Evolutionary conservation across 495 filamentous ascomycete genomes (phyloP).

Genomic region (Aspergillus leporis): DNA sequence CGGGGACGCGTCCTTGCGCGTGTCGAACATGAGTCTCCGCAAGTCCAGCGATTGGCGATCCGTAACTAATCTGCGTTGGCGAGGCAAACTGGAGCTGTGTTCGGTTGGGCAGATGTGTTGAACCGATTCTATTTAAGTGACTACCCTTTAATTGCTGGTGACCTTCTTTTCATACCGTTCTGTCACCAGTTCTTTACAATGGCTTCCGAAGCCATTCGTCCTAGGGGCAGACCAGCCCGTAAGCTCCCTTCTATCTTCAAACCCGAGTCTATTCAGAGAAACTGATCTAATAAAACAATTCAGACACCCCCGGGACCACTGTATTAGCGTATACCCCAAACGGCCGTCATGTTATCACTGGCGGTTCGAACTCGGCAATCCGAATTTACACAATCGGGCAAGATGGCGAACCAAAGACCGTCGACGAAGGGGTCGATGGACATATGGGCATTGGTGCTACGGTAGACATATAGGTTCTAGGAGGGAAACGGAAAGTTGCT

Average conservation of each 20-base stretch:
- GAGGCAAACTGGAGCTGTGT: background rate
- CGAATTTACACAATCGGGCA: constrained; percentile 87
- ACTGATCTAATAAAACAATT: background rate
- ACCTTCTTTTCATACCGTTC: background rate
- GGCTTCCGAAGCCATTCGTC: constrained; percentile 42
- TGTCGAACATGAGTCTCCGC: constrained; percentile 30
- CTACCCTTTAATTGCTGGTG: background rate
- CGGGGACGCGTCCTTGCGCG: constrained; percentile 27
- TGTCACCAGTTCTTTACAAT: constrained; percentile 22
- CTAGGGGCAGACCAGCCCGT: constrained; percentile 49
- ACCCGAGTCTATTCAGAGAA: background rate
- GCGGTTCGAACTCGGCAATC: constrained; percentile 85
- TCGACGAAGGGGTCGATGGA: constrained; percentile 83
- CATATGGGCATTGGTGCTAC: constrained; percentile 75
- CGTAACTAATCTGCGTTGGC: too few relatives aligned
- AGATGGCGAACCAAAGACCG: constrained; percentile 84
- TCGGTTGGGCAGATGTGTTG: background rate
- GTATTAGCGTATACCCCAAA: constrained; percentile 68
- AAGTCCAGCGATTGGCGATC: background rate
- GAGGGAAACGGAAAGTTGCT: background rate
- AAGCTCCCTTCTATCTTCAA: constrained; percentile 18
- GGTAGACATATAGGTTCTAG: constrained; percentile 41
- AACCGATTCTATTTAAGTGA: background rate
- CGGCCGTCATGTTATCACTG: constrained; percentile 73
- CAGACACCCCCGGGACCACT: constrained; percentile 69